Evolutionary conservation across 805 yeast species (phyloP), one percentile per base, ranked within the genome.

Genomic region (Candida bentonensis): DNA sequence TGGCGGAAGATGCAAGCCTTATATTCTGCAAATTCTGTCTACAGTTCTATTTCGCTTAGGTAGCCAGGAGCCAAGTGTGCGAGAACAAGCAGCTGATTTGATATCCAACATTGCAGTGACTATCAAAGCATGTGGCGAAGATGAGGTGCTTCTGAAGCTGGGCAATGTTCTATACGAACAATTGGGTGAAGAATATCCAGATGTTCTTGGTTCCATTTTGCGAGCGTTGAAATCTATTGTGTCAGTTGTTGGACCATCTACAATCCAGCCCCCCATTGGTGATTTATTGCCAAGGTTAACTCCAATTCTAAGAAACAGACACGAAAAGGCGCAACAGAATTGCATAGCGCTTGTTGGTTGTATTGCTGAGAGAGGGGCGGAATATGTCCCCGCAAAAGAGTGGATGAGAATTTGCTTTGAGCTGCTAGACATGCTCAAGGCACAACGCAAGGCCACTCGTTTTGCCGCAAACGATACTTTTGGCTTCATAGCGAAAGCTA

Each of bases 351-450:
- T 89, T 17, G 80, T 92, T 22, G 96, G 96, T 2, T 67, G 76
- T 42, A 80, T 89, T 44, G 96, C 97, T 0, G 75, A 72, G 42
- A 70, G 75, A 39, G 88, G 83, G 7, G 79, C 95, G 1, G 94
- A 84, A 50, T 75, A 76, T 45, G 83, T 87, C 15, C 78, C 87
- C 28, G 94, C 95, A 2, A 77, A 85, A 49, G 99, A 92, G 61
- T 92, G 98, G 99, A 85, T 92, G 89, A 70, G 97, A 49, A 83
- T 89, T 22, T 84, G 96, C 55, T 86, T 84, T 61, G 96, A 88
- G 55, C 68, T 92, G 26, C 62, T 92, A 40, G 97, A 92, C 52
- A 78, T 89, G 78, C 69, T 92, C 47, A 86, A 85, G 56, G 80
- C 94, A 21, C 76, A 82, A 3, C 76, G 75, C 46, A 85, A 82